Conservation (phyloP, 129 eudicot genomes). For the Scalesia atractyloides region DNA sequence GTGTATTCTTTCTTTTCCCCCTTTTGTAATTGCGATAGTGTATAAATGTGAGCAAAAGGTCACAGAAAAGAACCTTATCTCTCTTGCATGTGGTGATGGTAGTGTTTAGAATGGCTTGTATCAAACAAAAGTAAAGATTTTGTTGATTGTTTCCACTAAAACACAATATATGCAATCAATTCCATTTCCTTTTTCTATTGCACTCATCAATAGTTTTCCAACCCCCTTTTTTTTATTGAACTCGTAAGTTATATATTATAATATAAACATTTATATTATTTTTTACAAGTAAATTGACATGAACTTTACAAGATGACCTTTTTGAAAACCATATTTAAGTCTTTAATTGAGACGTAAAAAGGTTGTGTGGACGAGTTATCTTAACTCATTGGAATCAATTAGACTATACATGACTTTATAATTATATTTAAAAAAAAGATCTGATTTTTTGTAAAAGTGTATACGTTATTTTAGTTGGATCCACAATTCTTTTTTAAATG, state of each 20-base stretch:
- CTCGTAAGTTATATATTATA: neutral
- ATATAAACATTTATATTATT: neutral
- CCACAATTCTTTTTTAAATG: too few species aligned
- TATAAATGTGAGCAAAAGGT: slow-evolving; percentile 16
- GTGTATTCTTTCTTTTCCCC: neutral
- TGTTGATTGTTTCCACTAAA: slow-evolving; percentile 36
- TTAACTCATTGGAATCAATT: neutral
- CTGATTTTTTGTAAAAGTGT: too few species aligned
- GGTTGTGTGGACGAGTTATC: neutral
- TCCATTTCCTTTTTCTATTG: slow-evolving; percentile 11
- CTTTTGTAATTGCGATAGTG: neutral
- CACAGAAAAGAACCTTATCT: slow-evolving; percentile 26
- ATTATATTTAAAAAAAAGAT: too few species aligned
- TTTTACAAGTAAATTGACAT: neutral
- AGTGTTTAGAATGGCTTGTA: slow-evolving; percentile 23
- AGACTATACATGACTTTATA: neutral
- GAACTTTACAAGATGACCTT: neutral
- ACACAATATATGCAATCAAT: slow-evolving; percentile 33
- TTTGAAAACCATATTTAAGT: neutral
- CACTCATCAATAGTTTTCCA: neutral
- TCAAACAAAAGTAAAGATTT: slow-evolving; percentile 37
- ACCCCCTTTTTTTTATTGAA: neutral
- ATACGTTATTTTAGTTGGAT: neutral
- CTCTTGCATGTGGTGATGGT: slow-evolving; percentile 34
- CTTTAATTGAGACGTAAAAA: neutral